Evolutionary conservation across 768 basidiomycete species (phyloP), one percentile per base, ranked within the genome.

Genomic region (Paxillus rubicundulus): DNA sequence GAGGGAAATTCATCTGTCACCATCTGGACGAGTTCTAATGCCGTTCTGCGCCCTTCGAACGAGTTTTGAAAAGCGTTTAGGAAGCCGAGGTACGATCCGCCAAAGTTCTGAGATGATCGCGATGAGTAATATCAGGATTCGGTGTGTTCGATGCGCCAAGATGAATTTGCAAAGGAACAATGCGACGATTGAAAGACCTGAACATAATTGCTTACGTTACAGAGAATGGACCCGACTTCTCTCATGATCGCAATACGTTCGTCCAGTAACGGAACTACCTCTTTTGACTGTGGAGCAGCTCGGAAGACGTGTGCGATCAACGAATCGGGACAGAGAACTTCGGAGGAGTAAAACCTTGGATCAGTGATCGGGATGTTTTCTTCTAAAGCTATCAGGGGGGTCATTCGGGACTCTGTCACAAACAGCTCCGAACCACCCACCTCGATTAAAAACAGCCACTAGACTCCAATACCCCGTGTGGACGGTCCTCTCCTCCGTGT

Each of bases 401-500:
- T 50, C 53, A 50, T 18, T 34, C 53, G 45, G 27, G 24, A 24
- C 5, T 6, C 8, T 24, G 9, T 2, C 1, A 1, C 13, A 9
- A 9, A 20, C 18, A 17, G 30, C 17, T 28, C 16, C 21, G 20
- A 30, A 34, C 3, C 24, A 56, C 72, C 37, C 56, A 89, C 91
- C 92, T 77, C 86, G 74, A 64, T 93, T 82, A n/a, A 94, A 64
- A 2, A 89, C 82, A 30, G 93, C 91, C 9, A 92, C 82, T 5
- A 95, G 73, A 55, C 86, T 87, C 89, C 90, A 92, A 62, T 96
- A 96, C 0, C 92, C 92, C 0, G 88, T 92, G 67, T 82, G 85
- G 20, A 86, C 72, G 36, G 72, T 75, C 39, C 55, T 74, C n/a
- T 71, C 69, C 6, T 76, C 65, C n/a, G 70, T 72, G 13, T 69